Base-by-base conservation (phyloP, 169 alveolate genomes). In the Plasmodium ovale region DNA sequence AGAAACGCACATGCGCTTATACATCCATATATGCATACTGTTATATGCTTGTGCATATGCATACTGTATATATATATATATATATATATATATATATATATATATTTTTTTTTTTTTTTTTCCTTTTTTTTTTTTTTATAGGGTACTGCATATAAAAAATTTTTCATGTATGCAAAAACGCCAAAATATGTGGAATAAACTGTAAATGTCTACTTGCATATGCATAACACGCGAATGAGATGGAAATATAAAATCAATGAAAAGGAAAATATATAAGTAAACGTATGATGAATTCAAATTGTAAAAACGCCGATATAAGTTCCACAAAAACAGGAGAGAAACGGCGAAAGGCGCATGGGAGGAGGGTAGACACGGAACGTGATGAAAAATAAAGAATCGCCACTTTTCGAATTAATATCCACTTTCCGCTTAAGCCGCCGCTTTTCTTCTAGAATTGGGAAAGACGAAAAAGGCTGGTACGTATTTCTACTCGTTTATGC, bases 211-310 rank as follows among this genome's bases (percentile, higher is more conserved):
- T 39, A 53, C 12, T 77, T 77, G 27, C 59, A 25, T 47, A 31
- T n/a, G 31, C 47, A 58, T 65, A 47, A 21, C 23, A 25, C 12
- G 16, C 47, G 33, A 54, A 23, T 54, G 29, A 53, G 35, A 9
- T 68, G n/a, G n/a, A 54, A 29, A 68, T 68, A 12, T 33, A 12
- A 23, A 10, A 47, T 42, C 54, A 59, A 59, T 35, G 21, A 25
- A 47, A 60, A 64, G 19, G 19, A 58, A 58, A n/a, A 37, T 19
- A 58, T 51, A 23, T 39, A 54, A 54, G 14, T 33, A 29, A 27
- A 33, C 3, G 58, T 31, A 29, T n/a, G 25, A 60, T 60, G 35
- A 74, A 67, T 49, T 74, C 67, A 67, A 77, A 65, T 77, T 72
- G 31, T 72, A 37, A 72, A 23, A 44, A 60, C 64, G n/a, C 73